Evolutionary conservation across 306 rosid species (phyloP).

Genomic region (Boehmeria nivea): DNA sequence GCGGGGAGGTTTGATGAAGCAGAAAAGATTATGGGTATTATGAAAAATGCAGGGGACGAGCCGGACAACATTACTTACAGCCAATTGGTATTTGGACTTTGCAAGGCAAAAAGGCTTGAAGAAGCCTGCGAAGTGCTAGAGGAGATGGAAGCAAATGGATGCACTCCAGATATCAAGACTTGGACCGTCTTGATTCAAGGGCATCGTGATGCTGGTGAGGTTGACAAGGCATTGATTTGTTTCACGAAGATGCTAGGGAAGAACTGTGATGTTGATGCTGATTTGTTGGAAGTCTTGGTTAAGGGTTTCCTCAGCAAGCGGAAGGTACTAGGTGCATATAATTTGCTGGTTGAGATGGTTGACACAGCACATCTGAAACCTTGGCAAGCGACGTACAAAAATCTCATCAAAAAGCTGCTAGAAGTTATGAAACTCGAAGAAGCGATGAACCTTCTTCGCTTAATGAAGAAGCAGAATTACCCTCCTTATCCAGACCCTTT

Average conservation of each 20-base stretch:
- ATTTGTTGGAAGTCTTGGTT: constrained; percentile 54
- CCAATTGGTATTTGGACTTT: constrained; percentile 77
- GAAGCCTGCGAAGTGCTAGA: constrained; percentile 72
- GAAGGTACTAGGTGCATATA: constrained; percentile 55
- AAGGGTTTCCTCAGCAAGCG: constrained; percentile 46
- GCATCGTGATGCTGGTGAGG: constrained; percentile 62
- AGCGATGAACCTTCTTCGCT: constrained; percentile 58
- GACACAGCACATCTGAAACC: constrained; percentile 41
- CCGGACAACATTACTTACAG: constrained; percentile 81
- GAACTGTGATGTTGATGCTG: constrained; percentile 56
- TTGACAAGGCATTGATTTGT: constrained; percentile 53
- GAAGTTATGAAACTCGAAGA: constrained; percentile 56
- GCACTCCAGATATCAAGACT: constrained; percentile 77
- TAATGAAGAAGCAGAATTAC: constrained; percentile 62
- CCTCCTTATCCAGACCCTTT: constrained; percentile 57
- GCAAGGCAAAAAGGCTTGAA: constrained; percentile 59
- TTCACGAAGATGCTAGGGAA: constrained; percentile 65
- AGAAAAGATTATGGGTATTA: constrained; percentile 40
- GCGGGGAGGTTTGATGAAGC: constrained; percentile 74
- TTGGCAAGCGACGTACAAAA: constrained; percentile 68
- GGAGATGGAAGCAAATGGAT: constrained; percentile 70
- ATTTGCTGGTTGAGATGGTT: constrained; percentile 55
- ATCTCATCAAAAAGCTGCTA: constrained; percentile 49
- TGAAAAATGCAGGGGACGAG: constrained; percentile 70
- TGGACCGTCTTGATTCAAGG: constrained; percentile 95